Conservation (phyloP, 2,329 filamentous ascomycete species). For the Pseudogymnoascus destructans region DNA sequence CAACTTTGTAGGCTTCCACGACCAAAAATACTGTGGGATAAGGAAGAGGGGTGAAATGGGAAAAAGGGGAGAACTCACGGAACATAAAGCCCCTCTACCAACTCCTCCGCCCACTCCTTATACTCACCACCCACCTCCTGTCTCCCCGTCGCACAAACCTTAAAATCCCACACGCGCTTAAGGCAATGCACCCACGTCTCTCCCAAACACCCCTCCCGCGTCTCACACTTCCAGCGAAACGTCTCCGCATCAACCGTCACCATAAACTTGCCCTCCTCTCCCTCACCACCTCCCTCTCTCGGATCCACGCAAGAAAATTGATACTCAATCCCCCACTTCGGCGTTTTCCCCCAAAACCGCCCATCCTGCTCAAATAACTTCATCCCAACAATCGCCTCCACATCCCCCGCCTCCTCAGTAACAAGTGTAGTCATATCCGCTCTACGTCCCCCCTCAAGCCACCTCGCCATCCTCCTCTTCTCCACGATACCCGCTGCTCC, state of each 20-base stretch:
- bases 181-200: conserved; percentile 22
- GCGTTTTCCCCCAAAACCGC: conserved; percentile 18
- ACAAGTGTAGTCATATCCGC: conserved; percentile 13
- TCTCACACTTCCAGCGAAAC: conserved; percentile 16
- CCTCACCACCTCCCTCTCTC: not conserved
- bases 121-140: conserved; percentile 14
- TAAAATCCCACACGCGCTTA: conserved; percentile 23
- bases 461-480: not conserved
- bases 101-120: conserved; percentile 12
- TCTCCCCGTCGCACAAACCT: conserved; percentile 16
- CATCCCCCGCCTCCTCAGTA: conserved; percentile 18
- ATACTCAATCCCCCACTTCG: conserved; percentile 19
- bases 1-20: not conserved
- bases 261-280: conserved; percentile 12
- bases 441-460: not conserved
- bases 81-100: conserved; percentile 19
- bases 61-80: conserved; percentile 18
- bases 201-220: conserved; percentile 14
- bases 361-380: conserved; percentile 14
- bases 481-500: not conserved
- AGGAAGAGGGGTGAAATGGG: not conserved
- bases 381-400: conserved; percentile 17
- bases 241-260: conserved; percentile 24
- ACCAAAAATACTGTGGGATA: not conserved
- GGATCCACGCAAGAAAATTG: conserved; percentile 19